phyloP scores from a whole-genome alignment of 768 basidiomycete genomes.

The Mycena vulgaris region DNA sequence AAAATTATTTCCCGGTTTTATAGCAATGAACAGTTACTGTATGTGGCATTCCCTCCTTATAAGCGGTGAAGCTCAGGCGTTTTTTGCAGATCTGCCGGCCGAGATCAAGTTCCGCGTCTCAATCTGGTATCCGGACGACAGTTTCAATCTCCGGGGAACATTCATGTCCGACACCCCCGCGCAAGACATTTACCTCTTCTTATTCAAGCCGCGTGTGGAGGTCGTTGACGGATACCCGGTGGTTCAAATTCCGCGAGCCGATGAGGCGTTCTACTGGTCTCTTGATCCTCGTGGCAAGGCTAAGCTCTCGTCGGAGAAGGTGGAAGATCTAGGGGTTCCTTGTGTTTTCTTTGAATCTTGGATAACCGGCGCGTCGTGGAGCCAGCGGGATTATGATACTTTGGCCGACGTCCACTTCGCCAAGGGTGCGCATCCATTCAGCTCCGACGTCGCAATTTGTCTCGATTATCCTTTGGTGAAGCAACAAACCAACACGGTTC shows the following conservation, averaged over 20 bases:
- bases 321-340: slow-evolving; percentile 6
- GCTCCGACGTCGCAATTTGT: background rate
- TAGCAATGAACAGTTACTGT: too few species aligned
- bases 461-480: slow-evolving; percentile 8
- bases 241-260: background rate
- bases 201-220: background rate
- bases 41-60: background rate
- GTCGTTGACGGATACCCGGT: background rate
- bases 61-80: too few species aligned
- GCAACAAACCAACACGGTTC: background rate
- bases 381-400: background rate
- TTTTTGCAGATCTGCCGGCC: background rate
- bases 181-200: slow-evolving; percentile 9
- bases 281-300: background rate
- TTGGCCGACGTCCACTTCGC: slow-evolving; percentile 8
- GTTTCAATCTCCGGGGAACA: slow-evolving; percentile 8
- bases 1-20: too few species aligned
- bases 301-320: background rate
- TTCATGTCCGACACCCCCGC: slow-evolving; percentile 5
- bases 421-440: background rate
- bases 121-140: slow-evolving; percentile 9
- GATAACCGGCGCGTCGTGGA: slow-evolving; percentile 7
- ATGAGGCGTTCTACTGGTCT: slow-evolving; percentile 15
- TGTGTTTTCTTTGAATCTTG: slow-evolving; percentile 15
- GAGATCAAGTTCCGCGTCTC: slow-evolving; percentile 10